phyloP scores from a whole-genome alignment of 108 stramenopile species.

The Cyclostephanos tholiformis region DNA sequence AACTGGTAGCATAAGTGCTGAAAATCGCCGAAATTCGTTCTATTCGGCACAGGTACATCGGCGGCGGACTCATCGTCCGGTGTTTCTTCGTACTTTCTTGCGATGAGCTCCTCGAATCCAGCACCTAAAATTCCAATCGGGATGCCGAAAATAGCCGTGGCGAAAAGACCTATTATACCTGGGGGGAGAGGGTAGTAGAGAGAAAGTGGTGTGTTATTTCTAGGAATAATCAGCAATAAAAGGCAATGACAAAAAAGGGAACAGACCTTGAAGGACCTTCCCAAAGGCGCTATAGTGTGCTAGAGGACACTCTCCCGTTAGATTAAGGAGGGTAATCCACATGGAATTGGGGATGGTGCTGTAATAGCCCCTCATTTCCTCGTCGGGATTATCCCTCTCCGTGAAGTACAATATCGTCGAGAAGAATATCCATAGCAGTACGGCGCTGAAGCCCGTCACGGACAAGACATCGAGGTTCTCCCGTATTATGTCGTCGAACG shows the following conservation, averaged over 20 bases:
- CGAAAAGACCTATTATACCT: conserved; percentile 81
- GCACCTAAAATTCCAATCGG: conserved; percentile 90
- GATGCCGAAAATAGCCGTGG: conserved; percentile 69
- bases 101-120: conserved; percentile 86
- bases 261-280: conserved; percentile 68
- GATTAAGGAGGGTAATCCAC: conserved; percentile 92
- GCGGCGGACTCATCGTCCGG: conserved; percentile 48
- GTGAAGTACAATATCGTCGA: conserved; percentile 77
- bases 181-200: too few relatives aligned
- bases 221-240: background rate
- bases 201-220: background rate
- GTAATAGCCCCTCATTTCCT: conserved; percentile 71
- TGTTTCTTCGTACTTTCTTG: conserved; percentile 68
- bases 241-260: background rate
- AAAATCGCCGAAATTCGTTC: conserved; percentile 15
- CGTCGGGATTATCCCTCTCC: conserved; percentile 82
- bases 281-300: conserved; percentile 76
- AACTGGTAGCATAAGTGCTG: conserved; percentile 53
- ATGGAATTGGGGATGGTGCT: conserved; percentile 87
- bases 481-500: conserved; percentile 74
- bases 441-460: conserved; percentile 84
- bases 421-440: conserved; percentile 86
- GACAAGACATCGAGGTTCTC: conserved; percentile 79
- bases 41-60: conserved; percentile 1
- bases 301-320: conserved; percentile 87